Evolutionary conservation across 257 asterid genomes (phyloP).

Genomic region (Capsicum pubescens): DNA sequence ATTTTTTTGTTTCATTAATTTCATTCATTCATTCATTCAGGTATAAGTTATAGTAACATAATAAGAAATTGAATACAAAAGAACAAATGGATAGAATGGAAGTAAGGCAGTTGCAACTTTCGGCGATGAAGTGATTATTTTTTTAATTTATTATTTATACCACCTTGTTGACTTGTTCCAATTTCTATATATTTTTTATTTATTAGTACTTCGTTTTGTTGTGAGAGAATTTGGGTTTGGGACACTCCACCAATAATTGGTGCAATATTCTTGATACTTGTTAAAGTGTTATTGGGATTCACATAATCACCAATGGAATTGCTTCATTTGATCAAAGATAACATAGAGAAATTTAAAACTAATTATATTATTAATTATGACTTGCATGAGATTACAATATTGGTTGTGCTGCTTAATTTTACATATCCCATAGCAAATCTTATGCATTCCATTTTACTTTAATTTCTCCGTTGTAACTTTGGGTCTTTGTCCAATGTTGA

Average conservation of each 20-base stretch:
- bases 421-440: not conserved
- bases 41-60: not conserved
- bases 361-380: not conserved
- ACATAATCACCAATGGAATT: not conserved
- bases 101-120: conserved; percentile 39
- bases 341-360: no score
- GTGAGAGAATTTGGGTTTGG: not conserved
- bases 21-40: not conserved
- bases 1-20: not conserved
- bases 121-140: conserved; percentile 47
- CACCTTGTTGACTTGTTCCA: conserved; percentile 40
- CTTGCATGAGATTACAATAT: not conserved
- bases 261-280: conserved; percentile 33
- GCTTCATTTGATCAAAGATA: no score
- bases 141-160: not conserved
- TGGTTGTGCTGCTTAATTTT: not conserved
- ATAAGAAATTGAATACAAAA: not conserved
- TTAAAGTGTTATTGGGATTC: conserved; percentile 22
- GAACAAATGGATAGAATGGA: not conserved
- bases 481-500: not conserved
- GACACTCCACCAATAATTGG: conserved; percentile 48
- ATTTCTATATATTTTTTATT: not conserved
- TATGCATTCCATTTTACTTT: not conserved
- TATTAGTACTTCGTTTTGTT: not conserved
- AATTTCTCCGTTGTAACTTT: not conserved